Conservation (phyloP, 345 rosid species). For the Populus euphratica region DNA sequence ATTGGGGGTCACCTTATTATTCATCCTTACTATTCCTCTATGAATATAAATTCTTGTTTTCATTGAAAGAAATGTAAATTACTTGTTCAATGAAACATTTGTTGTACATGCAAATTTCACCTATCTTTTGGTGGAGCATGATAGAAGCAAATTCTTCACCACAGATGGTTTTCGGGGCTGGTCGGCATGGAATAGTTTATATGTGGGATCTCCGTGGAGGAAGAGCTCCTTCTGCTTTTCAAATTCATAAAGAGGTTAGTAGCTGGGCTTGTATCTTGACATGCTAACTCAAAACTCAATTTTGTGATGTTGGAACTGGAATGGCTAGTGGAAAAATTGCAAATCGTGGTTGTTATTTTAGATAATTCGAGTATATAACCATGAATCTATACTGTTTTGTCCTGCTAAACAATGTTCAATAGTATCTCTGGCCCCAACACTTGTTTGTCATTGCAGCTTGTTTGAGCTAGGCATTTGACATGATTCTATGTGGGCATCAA, state of each 20-base stretch:
- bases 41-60: no score
- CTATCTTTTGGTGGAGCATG: constrained; percentile 4
- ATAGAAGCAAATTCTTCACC: constrained; percentile 14
- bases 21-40: no score
- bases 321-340: no score
- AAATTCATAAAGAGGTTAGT: constrained; percentile 59
- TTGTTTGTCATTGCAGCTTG: not conserved
- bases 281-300: not conserved
- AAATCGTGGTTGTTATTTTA: no score
- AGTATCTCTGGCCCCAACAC: not conserved
- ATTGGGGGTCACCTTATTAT: no score
- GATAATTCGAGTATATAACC: not conserved
- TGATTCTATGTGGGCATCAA: not conserved
- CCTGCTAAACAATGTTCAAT: not conserved
- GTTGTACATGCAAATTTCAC: no score
- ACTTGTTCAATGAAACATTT: no score
- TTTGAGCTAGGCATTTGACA: not conserved
- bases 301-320: not conserved
- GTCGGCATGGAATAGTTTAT: constrained; percentile 61
- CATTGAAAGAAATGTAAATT: no score
- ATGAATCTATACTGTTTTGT: not conserved
- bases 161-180: constrained; percentile 75
- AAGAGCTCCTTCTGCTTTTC: constrained; percentile 58
- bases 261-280: not conserved
- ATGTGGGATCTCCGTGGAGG: constrained; percentile 97